These are phyloP conservation scores for Fusarium siculi DNA, from an alignment of 2,329 filamentous ascomycete genomes.

Conservation along the genomic window DNA sequence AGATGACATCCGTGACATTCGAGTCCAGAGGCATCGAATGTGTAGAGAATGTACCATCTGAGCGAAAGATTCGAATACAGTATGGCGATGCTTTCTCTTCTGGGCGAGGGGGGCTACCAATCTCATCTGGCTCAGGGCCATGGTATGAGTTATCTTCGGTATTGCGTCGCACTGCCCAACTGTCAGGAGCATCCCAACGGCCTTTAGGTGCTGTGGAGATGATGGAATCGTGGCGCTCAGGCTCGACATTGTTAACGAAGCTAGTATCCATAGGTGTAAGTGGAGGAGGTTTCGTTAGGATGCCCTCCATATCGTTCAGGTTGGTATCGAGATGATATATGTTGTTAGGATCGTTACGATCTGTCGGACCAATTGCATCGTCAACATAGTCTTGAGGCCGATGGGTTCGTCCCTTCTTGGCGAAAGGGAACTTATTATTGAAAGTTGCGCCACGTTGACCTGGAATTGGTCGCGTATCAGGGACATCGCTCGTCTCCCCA, in stretches of 20 bases:
- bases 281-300: constrained; percentile 76
- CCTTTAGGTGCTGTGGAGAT: constrained; percentile 57
- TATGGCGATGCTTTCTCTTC: constrained; percentile 82
- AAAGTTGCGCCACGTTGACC: constrained; percentile 61
- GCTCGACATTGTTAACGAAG: constrained; percentile 58
- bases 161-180: constrained; percentile 87
- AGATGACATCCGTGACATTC: constrained; percentile 85
- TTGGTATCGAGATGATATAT: constrained; percentile 88
- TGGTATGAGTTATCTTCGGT: constrained; percentile 72
- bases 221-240: constrained; percentile 53
- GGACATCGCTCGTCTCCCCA: constrained; percentile 44
- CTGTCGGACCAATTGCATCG: constrained; percentile 69
- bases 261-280: constrained; percentile 76
- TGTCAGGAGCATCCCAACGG: constrained; percentile 93
- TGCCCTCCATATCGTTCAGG: constrained; percentile 90
- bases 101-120: constrained; percentile 71
- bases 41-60: constrained; percentile 93
- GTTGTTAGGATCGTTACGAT: constrained; percentile 67
- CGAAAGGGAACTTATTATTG: constrained; percentile 72
- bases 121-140: constrained; percentile 73
- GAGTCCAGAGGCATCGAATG: constrained; percentile 86
- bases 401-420: constrained; percentile 63
- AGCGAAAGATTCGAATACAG: constrained; percentile 94
- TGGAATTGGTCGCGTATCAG: constrained; percentile 42
- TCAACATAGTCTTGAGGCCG: constrained; percentile 63